Conservation (phyloP, 495 filamentous ascomycete genomes). For the Copromyces sp. region DNA sequence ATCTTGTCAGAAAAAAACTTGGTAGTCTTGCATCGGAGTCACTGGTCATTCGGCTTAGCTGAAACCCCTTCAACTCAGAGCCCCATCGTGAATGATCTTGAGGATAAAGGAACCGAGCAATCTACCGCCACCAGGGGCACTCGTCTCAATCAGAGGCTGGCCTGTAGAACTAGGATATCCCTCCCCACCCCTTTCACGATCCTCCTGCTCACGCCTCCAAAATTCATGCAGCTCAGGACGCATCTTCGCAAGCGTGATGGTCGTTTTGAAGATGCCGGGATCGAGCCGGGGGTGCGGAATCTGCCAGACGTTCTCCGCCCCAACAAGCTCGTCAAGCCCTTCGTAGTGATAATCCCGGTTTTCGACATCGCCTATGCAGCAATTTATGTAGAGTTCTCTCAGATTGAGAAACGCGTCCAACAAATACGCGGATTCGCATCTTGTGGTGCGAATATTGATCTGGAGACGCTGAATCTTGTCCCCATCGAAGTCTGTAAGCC, state of each 20-base stretch:
- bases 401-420: neutral
- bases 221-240: neutral
- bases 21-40: neutral
- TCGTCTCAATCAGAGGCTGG: neutral
- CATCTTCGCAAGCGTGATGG: neutral
- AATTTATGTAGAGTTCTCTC: neutral
- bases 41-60: neutral
- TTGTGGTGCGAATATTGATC: neutral
- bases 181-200: neutral
- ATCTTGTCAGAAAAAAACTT: neutral
- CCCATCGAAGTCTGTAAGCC: neutral
- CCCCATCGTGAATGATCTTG: neutral
- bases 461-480: neutral
- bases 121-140: neutral
- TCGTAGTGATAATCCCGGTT: neutral
- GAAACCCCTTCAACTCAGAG: neutral
- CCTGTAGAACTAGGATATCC: neutral
- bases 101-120: neutral
- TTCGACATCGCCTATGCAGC: neutral
- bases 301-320: neutral
- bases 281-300: neutral
- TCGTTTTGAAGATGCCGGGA: neutral
- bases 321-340: neutral
- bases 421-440: neutral
- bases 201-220: neutral